Base-by-base conservation (phyloP, 768 basidiomycete genomes). In the Rhodotorula graminis region DNA sequence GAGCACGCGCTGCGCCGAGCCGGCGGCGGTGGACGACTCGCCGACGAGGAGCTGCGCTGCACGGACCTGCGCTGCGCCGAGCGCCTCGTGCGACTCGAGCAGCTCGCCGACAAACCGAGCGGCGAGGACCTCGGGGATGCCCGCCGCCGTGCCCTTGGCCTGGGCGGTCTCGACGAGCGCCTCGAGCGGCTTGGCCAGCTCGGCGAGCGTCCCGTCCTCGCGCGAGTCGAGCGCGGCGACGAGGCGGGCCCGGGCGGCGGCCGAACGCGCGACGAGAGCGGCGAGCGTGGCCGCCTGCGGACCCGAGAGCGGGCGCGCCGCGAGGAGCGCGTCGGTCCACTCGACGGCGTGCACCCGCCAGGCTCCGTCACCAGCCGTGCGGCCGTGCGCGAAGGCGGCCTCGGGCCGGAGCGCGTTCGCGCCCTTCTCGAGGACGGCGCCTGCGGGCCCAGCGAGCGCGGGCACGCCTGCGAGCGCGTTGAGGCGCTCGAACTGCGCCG, bases 271-370 rank as follows among this genome's bases (percentile, higher is more conserved):
- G 0, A 75, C 55, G 25, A 75, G 63, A 27, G 66, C 61, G 1
- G 71, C 62, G 18, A 72, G 63, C 10, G 63, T 37, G n/a, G 44
- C 29, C 1, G 57, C 57, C 63, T 67, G 63, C 15, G 67, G 56
- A 0, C 37, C 15, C 1, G 29, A 25, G 46, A 72, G 52, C 23
- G 33, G 15, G 0, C 37, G 21, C 10, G n/a, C 23, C 4, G n/a
- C 23, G 42, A 75, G 74, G 31, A 75, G 53, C 50, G 50, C 53
- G 12, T n/a, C 23, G 11, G 74, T 65, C 74, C 74, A 75, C 16
- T 60, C 52, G 33, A 19, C 56, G 27, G 67, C 60, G 11, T 63
- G 61, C n/a, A 29, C 10, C 21, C 65, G 69, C 64, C 52, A 50
- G 11, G 42, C 29, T 7, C 10, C 25, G 47, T 33, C 37, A 40